These are phyloP conservation scores for Xanthoconium separans DNA, from an alignment of 1,284 basidiomycete species.

Conservation along the genomic window DNA sequence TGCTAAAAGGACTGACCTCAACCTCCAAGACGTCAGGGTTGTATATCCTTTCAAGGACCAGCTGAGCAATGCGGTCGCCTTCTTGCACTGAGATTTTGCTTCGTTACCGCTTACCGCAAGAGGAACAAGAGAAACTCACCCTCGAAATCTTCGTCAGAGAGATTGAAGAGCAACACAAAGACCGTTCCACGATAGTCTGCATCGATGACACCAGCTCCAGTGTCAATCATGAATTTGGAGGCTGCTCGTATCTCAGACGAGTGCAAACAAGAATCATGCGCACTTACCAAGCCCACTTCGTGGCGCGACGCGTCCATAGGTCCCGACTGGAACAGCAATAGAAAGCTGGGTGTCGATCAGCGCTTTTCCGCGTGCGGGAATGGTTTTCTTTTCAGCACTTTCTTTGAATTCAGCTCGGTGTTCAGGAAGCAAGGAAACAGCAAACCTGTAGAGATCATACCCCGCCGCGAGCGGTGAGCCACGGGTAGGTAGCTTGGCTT, in stretches of 20 bases:
- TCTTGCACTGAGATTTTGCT: slow-evolving; percentile 62
- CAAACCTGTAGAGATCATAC: slow-evolving; percentile 89
- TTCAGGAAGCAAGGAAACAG: not conserved
- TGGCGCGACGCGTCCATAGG: slow-evolving; percentile 95
- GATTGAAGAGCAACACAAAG: slow-evolving; percentile 95
- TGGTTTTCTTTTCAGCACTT: slow-evolving; percentile 75
- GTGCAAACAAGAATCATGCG: not conserved
- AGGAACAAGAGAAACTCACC: slow-evolving; percentile 45
- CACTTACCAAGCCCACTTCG: slow-evolving; percentile 86
- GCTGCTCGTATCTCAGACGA: slow-evolving; percentile 47
- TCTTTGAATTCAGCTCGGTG: slow-evolving; percentile 6
- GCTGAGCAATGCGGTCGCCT: slow-evolving; percentile 92
- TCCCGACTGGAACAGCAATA: slow-evolving; percentile 89
- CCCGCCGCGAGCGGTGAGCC: slow-evolving; percentile 88
- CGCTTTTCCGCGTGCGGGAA: slow-evolving; percentile 87
- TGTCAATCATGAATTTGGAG: slow-evolving; percentile 95
- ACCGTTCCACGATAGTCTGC: slow-evolving; percentile 93
- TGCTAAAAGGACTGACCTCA: slow-evolving; percentile 51
- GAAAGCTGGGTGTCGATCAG: slow-evolving; percentile 89
- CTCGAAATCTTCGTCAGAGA: slow-evolving; percentile 85
- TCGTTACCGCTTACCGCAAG: not conserved
- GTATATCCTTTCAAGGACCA: slow-evolving; percentile 90
- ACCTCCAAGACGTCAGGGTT: slow-evolving; percentile 88
- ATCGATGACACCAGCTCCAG: slow-evolving; percentile 95
- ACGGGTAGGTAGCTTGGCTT: slow-evolving; percentile 84